These are phyloP conservation scores for Cylindrodendrum hubeiense DNA, from an alignment of 2,329 filamentous ascomycete species.

Conservation along the genomic window DNA sequence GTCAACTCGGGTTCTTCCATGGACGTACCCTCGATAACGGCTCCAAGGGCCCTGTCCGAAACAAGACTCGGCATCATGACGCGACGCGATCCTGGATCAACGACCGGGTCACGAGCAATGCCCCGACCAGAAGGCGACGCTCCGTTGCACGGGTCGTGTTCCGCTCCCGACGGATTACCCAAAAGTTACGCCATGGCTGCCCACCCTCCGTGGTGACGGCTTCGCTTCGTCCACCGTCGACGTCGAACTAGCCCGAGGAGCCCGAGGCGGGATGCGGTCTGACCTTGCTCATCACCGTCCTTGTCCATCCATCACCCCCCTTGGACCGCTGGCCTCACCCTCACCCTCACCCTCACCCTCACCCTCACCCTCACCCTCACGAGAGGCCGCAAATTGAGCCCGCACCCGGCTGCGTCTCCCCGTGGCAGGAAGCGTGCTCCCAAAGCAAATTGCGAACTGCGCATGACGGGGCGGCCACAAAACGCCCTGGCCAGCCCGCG, in stretches of 20 bases:
- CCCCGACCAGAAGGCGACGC: background rate
- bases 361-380: slow-evolving; percentile 1
- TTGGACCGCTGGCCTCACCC: background rate
- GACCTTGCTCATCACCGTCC: background rate
- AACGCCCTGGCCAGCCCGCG: slow-evolving; percentile 16
- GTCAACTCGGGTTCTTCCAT: background rate
- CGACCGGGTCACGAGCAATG: background rate
- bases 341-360: background rate
- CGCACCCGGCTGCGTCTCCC: slow-evolving; percentile 9
- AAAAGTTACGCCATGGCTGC: background rate
- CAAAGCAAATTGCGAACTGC: slow-evolving; percentile 39
- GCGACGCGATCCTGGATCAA: background rate
- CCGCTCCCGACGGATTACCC: background rate
- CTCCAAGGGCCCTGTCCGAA: background rate
- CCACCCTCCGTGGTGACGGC: background rate
- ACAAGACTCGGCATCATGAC: background rate
- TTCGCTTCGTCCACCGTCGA: background rate
- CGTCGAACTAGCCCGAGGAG: background rate
- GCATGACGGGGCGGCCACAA: slow-evolving; percentile 32
- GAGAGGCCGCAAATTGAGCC: slow-evolving; percentile 24
- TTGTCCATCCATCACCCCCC: background rate
- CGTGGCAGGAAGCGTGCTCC: slow-evolving; percentile 13
- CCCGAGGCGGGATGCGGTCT: background rate
- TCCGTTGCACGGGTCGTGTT: background rate
- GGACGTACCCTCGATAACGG: background rate